Evolutionary conservation across 306 rosid species (phyloP), one percentile per base, ranked within the genome.

Genomic region (Sesbania bispinosa): DNA sequence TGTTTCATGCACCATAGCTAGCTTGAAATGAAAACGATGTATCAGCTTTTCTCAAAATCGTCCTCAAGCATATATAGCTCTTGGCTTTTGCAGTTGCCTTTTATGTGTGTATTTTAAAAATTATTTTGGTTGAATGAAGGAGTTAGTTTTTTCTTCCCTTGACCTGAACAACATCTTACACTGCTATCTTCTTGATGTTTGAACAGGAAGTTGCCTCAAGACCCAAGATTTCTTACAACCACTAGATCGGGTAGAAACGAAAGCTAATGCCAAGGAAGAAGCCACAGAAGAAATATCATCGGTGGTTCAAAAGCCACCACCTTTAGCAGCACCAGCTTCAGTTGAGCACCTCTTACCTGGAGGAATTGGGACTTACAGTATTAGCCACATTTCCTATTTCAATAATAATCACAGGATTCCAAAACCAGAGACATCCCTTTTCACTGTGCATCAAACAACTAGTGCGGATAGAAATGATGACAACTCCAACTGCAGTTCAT

Each of bases 141-240:
- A 11, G 39, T 73, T 61, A 3, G 13, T 20, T 33, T 52, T 69
- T 14, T 50, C 51, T 68, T 64, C 24, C 43, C 18, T 35, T 53
- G n/a, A 64, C 50, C 33, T 76, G 18, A 45, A 18, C 21, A n/a
- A n/a, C n/a, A 72, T 42, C 20, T 8, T 50, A 51, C n/a, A n/a
- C 62, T 36, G 45, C 62, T n/a, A n/a, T n/a, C 54, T 80, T 76
- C 14, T 71, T 70, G 59, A 71, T 60, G 64, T 54, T 63, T 81
- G 35, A 76, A 60, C 86, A 91, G 99, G 91, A 75, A 79, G 80
- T 54, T 86, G 68, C 84, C 93, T 86, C 39, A 80, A 88, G 85
- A 95, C 99, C 55, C 99, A 88, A 81, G 92, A 95, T 84, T 95
- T 95, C 85, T 80, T 95, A 77, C 93, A 85, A 75, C 98, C 98